phyloP scores from a whole-genome alignment of 805 yeast genomes.

The Pichia deserticola region DNA sequence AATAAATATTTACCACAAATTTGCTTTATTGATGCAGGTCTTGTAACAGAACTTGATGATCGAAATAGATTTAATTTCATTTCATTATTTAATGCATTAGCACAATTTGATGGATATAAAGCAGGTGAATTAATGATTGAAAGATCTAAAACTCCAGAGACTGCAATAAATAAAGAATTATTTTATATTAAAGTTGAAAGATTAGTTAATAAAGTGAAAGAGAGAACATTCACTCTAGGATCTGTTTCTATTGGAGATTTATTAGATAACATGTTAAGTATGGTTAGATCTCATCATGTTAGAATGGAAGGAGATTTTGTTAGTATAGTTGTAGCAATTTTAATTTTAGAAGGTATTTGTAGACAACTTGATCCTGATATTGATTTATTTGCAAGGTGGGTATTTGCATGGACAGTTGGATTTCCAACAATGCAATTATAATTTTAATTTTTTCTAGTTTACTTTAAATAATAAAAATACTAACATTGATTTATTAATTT shows the following conservation, averaged over 20 bases:
- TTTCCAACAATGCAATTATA: slow-evolving; percentile 26
- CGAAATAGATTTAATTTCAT: slow-evolving; percentile 76
- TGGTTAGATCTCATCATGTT: slow-evolving; percentile 94
- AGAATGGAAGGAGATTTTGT: slow-evolving; percentile 97
- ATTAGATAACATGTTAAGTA: slow-evolving; percentile 73
- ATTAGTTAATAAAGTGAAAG: slow-evolving; percentile 71
- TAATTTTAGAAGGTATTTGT: slow-evolving; percentile 90
- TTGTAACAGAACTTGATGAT: slow-evolving; percentile 82
- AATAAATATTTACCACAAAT: slow-evolving; percentile 75
- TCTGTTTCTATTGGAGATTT: slow-evolving; percentile 88
- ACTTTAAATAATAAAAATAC: not conserved
- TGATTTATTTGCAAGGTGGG: slow-evolving; percentile 94
- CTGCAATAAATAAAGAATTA: slow-evolving; percentile 75
- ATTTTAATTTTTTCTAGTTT: not conserved
- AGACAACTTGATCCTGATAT: slow-evolving; percentile 87
- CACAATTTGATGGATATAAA: slow-evolving; percentile 86
- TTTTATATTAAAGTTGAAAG: slow-evolving; percentile 84
- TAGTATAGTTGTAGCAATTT: slow-evolving; percentile 88
- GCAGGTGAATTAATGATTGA: slow-evolving; percentile 97
- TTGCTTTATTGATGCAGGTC: slow-evolving; percentile 88
- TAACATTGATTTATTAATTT: not conserved
- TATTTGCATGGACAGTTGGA: slow-evolving; percentile 40
- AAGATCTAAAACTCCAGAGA: slow-evolving; percentile 89
- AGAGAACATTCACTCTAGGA: slow-evolving; percentile 87
- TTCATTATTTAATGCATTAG: slow-evolving; percentile 79